These are phyloP conservation scores for Amylocystis lapponica DNA, from an alignment of 768 basidiomycete genomes.

Conservation along the genomic window DNA sequence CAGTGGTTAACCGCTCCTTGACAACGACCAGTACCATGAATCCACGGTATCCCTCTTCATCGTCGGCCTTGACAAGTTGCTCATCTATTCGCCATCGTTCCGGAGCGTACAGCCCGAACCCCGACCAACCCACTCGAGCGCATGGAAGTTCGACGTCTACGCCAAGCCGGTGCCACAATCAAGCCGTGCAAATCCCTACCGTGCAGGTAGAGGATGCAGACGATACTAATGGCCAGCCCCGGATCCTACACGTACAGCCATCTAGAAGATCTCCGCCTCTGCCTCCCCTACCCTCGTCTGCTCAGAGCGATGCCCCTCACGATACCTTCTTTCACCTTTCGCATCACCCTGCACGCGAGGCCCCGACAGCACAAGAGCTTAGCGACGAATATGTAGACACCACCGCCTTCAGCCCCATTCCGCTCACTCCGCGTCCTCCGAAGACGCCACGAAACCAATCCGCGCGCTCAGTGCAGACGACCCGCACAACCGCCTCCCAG, in stretches of 20 bases:
- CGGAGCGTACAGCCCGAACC: slow-evolving; percentile 14
- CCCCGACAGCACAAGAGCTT: no score
- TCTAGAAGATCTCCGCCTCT: slow-evolving; percentile 3
- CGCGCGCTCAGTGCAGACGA: background rate
- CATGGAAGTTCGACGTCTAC: background rate
- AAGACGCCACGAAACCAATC: slow-evolving; percentile 4
- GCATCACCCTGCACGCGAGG: no score
- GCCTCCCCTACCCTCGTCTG: slow-evolving; percentile 7
- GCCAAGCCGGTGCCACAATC: background rate
- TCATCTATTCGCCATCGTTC: slow-evolving; percentile 19
- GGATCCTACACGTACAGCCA: slow-evolving; percentile 15
- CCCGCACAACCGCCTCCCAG: slow-evolving; percentile 2
- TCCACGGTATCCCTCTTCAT: slow-evolving; percentile 14
- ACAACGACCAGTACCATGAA: no score
- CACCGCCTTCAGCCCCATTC: slow-evolving; percentile 7
- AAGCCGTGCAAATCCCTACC: slow-evolving; percentile 8
- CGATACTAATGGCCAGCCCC: slow-evolving; percentile 7
- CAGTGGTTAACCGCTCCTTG: no score
- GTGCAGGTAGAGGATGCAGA: slow-evolving; percentile 21
- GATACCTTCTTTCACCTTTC: background rate
- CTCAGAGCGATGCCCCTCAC: background rate
- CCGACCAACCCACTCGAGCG: background rate
- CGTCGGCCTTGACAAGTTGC: slow-evolving; percentile 5
- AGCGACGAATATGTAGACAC: no score
- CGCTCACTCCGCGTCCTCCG: slow-evolving; percentile 13